A percentile compares a stretch with the other conserved stretches of the same genome.
Conservation (phyloP, 1,284 basidiomycete species). For the Ustilago xerochloae region DNA sequence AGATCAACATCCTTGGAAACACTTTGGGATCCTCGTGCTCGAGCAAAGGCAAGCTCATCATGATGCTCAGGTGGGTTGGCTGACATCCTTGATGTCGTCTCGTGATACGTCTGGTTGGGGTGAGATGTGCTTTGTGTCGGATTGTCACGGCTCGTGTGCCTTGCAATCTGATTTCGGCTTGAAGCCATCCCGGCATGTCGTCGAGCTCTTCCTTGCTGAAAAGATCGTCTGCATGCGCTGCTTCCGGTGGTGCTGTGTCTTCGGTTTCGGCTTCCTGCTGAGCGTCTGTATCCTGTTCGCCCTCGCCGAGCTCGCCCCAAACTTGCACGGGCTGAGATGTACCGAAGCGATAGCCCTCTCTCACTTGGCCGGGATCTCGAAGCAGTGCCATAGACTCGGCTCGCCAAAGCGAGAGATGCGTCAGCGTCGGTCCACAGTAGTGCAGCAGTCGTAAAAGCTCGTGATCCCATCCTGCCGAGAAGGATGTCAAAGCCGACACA, state of each 20-base stretch:
- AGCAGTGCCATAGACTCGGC: constrained; percentile 61
- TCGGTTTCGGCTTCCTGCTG: not conserved
- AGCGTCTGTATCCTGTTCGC: constrained; percentile 4
- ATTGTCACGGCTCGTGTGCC: constrained; percentile 50
- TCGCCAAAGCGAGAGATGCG: constrained; percentile 62
- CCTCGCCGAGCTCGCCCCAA: constrained; percentile 41
- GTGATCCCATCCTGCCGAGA: constrained; percentile 65
- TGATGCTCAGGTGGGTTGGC: constrained; percentile 55
- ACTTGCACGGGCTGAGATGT: constrained; percentile 51
- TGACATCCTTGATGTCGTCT: constrained; percentile 48
- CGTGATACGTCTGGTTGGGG: constrained; percentile 32
- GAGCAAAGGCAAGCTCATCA: constrained; percentile 60
- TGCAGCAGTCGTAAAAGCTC: constrained; percentile 62
- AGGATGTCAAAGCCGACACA: constrained; percentile 59
- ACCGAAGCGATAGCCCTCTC: constrained; percentile 45
- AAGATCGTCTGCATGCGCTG: constrained; percentile 31
- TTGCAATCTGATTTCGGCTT: constrained; percentile 49
- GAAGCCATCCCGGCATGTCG: constrained; percentile 65
- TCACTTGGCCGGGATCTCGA: constrained; percentile 62
- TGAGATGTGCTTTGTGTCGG: constrained; percentile 58
- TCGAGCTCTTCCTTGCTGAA: constrained; percentile 48
- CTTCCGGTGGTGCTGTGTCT: constrained; percentile 7
- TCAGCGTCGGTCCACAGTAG: constrained; percentile 57
- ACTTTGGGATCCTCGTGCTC: constrained; percentile 61
- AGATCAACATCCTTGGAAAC: constrained; percentile 58